These are phyloP conservation scores for Leishmania amazonensis DNA, from an alignment of 208 protist species.

Conservation along the genomic window DNA sequence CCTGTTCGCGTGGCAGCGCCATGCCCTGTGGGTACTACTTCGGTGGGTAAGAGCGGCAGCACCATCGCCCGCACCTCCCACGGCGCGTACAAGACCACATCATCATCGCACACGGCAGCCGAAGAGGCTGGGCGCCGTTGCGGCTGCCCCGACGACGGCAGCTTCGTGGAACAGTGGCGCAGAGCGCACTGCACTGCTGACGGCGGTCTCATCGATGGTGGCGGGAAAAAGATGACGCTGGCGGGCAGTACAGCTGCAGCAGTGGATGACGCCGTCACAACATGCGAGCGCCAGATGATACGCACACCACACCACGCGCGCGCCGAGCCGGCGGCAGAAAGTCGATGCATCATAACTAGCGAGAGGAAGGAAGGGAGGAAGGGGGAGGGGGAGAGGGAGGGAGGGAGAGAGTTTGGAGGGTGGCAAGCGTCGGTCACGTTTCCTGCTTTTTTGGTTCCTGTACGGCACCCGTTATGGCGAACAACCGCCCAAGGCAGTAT, in stretches of 20 bases:
- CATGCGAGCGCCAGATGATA: not conserved
- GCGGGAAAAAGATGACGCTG: not conserved
- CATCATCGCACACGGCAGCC: not conserved
- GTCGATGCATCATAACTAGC: not conserved
- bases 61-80: constrained; percentile 66
- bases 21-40: not conserved
- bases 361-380: no score
- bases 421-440: no score
- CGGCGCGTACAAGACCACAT: constrained; percentile 37
- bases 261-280: not conserved
- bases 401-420: not conserved
- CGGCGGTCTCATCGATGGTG: not conserved
- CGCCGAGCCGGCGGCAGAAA: constrained; percentile 1
- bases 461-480: not conserved
- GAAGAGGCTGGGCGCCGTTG: not conserved
- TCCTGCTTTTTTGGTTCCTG: not conserved
- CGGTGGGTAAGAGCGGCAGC: constrained; percentile 40
- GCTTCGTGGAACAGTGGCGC: constrained; percentile 5
- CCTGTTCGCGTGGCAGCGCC: not conserved
- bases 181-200: not conserved
- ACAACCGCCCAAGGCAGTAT: not conserved
- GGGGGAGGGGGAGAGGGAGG: not conserved
- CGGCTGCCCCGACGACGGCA: not conserved
- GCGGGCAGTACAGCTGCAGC: not conserved
- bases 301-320: not conserved